Base-by-base conservation (phyloP, 192 early-diverging fungal species). In the Gryganskiella cystojenkinii region DNA sequence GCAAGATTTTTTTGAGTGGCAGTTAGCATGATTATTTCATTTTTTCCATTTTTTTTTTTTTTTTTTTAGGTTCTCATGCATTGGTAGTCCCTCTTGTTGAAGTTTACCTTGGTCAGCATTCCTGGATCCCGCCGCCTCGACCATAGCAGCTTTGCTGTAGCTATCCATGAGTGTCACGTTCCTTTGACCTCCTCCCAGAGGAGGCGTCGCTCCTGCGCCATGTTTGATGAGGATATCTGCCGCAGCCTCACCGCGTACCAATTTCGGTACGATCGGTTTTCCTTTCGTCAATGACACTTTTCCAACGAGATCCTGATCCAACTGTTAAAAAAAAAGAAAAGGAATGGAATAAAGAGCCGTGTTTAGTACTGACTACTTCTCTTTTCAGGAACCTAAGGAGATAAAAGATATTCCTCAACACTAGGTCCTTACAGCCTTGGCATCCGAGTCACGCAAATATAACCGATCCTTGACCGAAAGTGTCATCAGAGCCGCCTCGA, bases 251-350 rank as follows among this genome's bases (percentile, higher is more conserved):
- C 74, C 74, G 19, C 74, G 74, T 0, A 78, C 61, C 7, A 78
- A 28, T 24, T 78, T 78, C 25, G 74, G 74, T 1, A 78, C 56
- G 28, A 78, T 78, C 8, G 74, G 74, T 24, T 69, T 78, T 37
- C 74, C 74, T 45, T 59, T 78, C 2, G 74, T 56, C 13, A 78
- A 27, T 8, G 74, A 78, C 17, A 78, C 74, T 30, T 78, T 78
- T 46, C 74, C 74, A 27, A 78, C 22, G 35, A 64, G 51, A 49
- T 78, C 74, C n/a, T 61, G 53, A 35, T 78, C 66, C 27, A 78
- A 56, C 74, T 78, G 68, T 4, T 4, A 37, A 10, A 19, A 22
- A 35, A 20, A 54, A 9, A 40, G 13, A 40, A 40, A n/a, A n/a
- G n/a, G n/a, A n/a, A n/a, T n/a, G n/a, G n/a, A n/a, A n/a, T n/a